These are phyloP conservation scores for Boletus patriciae DNA, from an alignment of 768 basidiomycete genomes.

Conservation along the genomic window DNA sequence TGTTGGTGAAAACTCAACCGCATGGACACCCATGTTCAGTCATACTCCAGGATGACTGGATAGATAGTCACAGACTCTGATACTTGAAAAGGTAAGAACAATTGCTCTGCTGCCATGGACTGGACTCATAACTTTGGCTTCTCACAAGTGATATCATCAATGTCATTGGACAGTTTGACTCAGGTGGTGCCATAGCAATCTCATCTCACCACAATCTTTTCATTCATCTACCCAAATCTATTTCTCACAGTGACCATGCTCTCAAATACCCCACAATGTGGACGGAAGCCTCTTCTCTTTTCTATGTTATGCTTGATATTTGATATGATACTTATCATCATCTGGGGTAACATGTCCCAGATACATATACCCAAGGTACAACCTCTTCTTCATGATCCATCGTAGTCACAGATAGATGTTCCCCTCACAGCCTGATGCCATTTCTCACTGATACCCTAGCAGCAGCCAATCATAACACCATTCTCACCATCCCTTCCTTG, in stretches of 20 bases:
- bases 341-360: conserved; percentile 95
- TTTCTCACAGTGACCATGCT: conserved; percentile 90
- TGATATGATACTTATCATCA: conserved; percentile 61
- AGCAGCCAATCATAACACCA: conserved; percentile 44
- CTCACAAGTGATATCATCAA: conserved; percentile 78
- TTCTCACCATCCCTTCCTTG: conserved; percentile 71
- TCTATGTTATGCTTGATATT: conserved; percentile 56
- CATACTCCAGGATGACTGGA: conserved; percentile 79
- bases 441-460: conserved; percentile 70
- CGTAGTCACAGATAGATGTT: background rate
- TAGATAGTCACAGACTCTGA: conserved; percentile 58
- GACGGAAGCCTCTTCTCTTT: conserved; percentile 80
- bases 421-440: conserved; percentile 52
- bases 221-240: conserved; percentile 88
- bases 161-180: conserved; percentile 53
- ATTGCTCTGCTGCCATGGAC: background rate
- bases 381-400: background rate
- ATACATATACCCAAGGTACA: conserved; percentile 67
- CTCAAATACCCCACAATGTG: conserved; percentile 78
- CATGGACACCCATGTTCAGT: conserved; percentile 46
- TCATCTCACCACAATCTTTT: conserved; percentile 66
- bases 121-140: background rate
- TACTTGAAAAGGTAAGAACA: conserved; percentile 53
- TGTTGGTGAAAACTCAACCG: conserved; percentile 49
- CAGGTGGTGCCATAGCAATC: conserved; percentile 51